Base-by-base conservation (phyloP, 768 basidiomycete species). In the Calocybe indica region DNA sequence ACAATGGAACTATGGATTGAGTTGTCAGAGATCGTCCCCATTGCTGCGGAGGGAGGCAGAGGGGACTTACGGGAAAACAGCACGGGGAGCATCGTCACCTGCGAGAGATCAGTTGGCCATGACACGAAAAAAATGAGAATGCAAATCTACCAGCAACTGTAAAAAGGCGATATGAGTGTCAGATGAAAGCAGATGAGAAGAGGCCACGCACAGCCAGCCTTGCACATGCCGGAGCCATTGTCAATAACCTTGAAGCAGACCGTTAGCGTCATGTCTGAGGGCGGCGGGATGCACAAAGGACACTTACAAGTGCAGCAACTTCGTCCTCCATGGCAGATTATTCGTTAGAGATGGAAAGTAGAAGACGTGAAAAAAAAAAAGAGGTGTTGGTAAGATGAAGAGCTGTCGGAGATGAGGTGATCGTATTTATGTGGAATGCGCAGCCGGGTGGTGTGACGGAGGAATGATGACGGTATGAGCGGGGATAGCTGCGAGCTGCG, bases 161-260 rank as follows among this genome's bases (percentile, higher is more conserved):
- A 55, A 37, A 55, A 40, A 40, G 14, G 47, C 41, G 52, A 48
- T 58, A 41, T 61, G 54, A 61, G 62, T 12, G 60, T 55, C 40
- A 37, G 30, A 22, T 35, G 43, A 52, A 42, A 52, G 44, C 45
- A 49, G 48, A 43, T 31, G 28, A 48, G 47, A 58, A 56, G 22
- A 22, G 22, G 22, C 54, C 35, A 85, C 87, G 60, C 67, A 91
- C 89, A 92, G 73, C 96, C 95, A 82, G 95, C 95, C 77, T 98
- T 98, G 87, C 94, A 97, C 94, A 97, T 98, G 72, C 94, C 95
- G 64, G 94, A 97, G 64, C 91, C 92, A 69, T 90, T 90, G 71
- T 92, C 87, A 65, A 89, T 86, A 69, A 90, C 88, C 87, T 88
- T 55, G 30, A 41, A 22, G 22, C 22, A 22, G 22, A 22, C 22